Percentiles rank a stretch among this genome's conserved stretches.
Conservation (phyloP, 495 filamentous ascomycete species). For the Eremomyces bilateralis region DNA sequence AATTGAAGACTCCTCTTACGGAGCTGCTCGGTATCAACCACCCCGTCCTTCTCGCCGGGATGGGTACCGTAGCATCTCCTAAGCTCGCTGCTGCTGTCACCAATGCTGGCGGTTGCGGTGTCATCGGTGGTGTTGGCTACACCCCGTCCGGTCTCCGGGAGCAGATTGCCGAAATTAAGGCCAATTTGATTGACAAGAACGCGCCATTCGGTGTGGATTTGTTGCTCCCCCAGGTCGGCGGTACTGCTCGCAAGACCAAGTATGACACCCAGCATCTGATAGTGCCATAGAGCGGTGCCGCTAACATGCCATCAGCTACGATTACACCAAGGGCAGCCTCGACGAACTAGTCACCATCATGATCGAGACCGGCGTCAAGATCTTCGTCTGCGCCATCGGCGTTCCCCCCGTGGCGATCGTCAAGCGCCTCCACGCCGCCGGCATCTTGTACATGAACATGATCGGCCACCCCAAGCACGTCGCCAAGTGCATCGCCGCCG, state of each 20-base stretch:
- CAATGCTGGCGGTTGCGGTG: slow-evolving; percentile 89
- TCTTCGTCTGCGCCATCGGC: slow-evolving; percentile 94
- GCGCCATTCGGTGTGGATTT: slow-evolving; percentile 96
- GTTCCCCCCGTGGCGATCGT: slow-evolving; percentile 78
- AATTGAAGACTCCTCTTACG: slow-evolving; percentile 72
- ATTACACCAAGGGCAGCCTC: slow-evolving; percentile 98
- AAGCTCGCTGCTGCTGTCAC: slow-evolving; percentile 94
- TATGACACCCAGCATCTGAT: slow-evolving; percentile 25
- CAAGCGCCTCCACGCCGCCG: slow-evolving; percentile 65
- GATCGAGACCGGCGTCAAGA: slow-evolving; percentile 70
- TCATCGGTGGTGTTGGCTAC: slow-evolving; percentile 91
- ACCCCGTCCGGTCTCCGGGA: slow-evolving; percentile 91
- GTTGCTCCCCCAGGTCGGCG: slow-evolving; percentile 82
- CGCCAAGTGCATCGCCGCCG: slow-evolving; percentile 71
- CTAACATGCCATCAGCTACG: slow-evolving; percentile 41
- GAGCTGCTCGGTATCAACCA: slow-evolving; percentile 96
- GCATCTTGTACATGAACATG: slow-evolving; percentile 99
- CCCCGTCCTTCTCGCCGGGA: slow-evolving; percentile 84
- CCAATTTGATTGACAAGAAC: slow-evolving; percentile 73
- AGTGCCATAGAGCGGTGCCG: not conserved
- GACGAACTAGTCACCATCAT: slow-evolving; percentile 76
- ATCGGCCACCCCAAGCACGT: slow-evolving; percentile 99
- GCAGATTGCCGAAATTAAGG: slow-evolving; percentile 87
- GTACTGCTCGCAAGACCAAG: slow-evolving; percentile 87
- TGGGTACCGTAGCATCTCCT: slow-evolving; percentile 97